phyloP scores from a whole-genome alignment of 495 filamentous ascomycete species.

The Aspergillus funiculosus region DNA sequence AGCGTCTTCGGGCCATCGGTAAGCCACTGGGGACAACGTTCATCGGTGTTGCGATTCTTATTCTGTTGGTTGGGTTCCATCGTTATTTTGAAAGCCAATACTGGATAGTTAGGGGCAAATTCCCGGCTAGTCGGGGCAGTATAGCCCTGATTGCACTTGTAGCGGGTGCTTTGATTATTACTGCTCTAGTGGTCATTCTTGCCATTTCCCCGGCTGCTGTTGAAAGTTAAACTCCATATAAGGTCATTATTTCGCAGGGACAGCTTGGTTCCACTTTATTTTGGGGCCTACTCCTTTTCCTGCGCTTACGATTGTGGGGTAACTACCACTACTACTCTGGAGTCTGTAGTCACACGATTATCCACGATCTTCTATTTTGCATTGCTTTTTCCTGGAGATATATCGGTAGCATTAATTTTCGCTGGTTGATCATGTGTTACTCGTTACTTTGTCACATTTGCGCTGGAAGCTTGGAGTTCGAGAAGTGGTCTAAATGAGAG shows the following conservation, averaged over 20 bases:
- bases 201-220: constrained; percentile 53
- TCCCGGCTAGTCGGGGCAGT: constrained; percentile 85
- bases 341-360: constrained; percentile 2
- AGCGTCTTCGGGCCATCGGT: constrained; percentile 67
- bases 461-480: background rate
- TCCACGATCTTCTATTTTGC: background rate
- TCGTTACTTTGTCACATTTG: too few relatives aligned
- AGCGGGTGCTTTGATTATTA: constrained; percentile 63
- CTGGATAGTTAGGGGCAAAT: constrained; percentile 91
- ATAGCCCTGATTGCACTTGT: constrained; percentile 70
- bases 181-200: constrained; percentile 64
- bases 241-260: background rate
- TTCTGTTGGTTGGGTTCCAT: constrained; percentile 77
- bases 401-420: too few relatives aligned
- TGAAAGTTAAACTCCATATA: constrained; percentile 28
- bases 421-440: too few relatives aligned
- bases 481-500: too few relatives aligned
- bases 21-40: constrained; percentile 95
- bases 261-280: background rate
- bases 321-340: too few relatives aligned
- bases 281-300: too few relatives aligned
- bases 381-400: constrained; percentile 1
- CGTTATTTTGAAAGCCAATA: constrained; percentile 63
- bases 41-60: constrained; percentile 75
- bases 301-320: too few relatives aligned